Percentiles rank a stretch among this genome's conserved stretches.
Conservation (phyloP, 805 yeast genomes). For the Ogataea thermomethanolica region DNA sequence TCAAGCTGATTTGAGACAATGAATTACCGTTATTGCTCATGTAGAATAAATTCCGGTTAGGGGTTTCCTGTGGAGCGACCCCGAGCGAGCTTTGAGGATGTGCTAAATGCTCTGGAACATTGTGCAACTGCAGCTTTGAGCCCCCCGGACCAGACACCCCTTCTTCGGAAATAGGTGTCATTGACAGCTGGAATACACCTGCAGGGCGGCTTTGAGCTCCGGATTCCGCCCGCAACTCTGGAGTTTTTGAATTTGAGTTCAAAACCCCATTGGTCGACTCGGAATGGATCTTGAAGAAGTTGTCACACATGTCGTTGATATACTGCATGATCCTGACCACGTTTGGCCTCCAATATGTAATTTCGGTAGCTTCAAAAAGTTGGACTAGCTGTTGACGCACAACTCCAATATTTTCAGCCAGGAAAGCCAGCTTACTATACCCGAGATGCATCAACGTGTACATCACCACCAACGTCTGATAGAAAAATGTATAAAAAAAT, state of each 20-base stretch:
- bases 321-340: conserved; percentile 31
- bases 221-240: not conserved
- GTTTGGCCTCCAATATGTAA: conserved; percentile 29
- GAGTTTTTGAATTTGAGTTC: not conserved
- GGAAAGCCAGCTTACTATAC: conserved; percentile 29
- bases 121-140: conserved; percentile 17
- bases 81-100: not conserved
- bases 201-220: not conserved
- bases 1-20: conserved; percentile 20
- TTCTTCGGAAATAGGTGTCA: conserved; percentile 14
- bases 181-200: conserved; percentile 9
- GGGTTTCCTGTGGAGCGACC: not conserved
- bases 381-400: conserved; percentile 30
- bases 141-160: conserved; percentile 10
- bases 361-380: conserved; percentile 29
- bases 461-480: conserved; percentile 50
- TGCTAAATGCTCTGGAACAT: conserved; percentile 18
- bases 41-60: conserved; percentile 8
- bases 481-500: conserved; percentile 45
- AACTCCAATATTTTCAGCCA: conserved; percentile 25
- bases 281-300: conserved; percentile 23
- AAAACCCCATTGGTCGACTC: conserved; percentile 3
- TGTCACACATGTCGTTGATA: conserved; percentile 33
- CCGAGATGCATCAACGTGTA: conserved; percentile 47
- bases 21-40: conserved; percentile 12